phyloP scores from a whole-genome alignment of 371 early-diverging fungal genomes.

The Mortierella sp. region DNA sequence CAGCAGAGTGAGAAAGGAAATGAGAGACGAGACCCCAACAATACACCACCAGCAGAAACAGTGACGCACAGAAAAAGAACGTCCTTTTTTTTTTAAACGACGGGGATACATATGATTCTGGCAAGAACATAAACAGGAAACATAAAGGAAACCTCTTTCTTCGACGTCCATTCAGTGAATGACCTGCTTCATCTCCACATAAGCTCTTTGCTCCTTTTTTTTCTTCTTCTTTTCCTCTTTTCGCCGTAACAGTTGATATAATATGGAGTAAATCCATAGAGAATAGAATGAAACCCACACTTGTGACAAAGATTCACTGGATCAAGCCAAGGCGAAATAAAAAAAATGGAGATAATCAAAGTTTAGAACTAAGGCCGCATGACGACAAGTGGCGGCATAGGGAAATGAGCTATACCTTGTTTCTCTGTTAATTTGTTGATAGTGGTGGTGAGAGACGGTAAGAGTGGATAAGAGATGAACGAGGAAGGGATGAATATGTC shows the following conservation, averaged over 20 bases:
- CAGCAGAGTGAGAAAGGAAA: background rate
- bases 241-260: background rate
- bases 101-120: too few relatives aligned
- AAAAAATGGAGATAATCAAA: background rate
- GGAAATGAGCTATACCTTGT: background rate
- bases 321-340: background rate
- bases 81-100: too few relatives aligned
- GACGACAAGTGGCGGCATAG: slow-evolving; percentile 5
- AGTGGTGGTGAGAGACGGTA: background rate
- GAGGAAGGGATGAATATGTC: background rate
- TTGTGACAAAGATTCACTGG: background rate
- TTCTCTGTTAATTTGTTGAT: background rate
- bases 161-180: background rate
- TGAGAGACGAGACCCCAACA: background rate
- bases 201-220: too few relatives aligned
- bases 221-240: background rate
- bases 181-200: too few relatives aligned
- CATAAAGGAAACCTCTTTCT: background rate
- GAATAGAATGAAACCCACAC: background rate
- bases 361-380: background rate
- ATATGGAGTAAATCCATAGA: background rate
- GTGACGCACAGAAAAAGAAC: background rate
- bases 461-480: background rate
- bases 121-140: background rate
- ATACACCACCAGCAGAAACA: background rate